Evolutionary conservation across 2,329 filamentous ascomycete genomes (phyloP).

Genomic region (Aspergillus nomiae): DNA sequence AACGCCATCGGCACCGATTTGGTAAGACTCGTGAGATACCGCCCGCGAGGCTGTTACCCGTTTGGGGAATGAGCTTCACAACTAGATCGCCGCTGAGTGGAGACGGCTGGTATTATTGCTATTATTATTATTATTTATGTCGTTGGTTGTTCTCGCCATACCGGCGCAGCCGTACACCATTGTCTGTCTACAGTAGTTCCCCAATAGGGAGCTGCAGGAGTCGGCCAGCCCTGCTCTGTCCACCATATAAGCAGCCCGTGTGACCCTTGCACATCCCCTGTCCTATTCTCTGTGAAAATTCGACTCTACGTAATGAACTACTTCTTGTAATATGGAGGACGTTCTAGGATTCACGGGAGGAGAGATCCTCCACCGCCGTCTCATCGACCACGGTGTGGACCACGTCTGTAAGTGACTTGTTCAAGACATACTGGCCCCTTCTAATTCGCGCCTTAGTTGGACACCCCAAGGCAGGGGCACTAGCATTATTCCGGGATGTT

Average conservation of each 20-base stretch:
- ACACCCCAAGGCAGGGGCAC: neutral
- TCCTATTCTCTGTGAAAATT: neutral
- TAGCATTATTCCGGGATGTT: neutral
- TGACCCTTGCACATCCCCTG: neutral
- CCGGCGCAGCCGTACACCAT: neutral
- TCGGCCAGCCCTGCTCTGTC: neutral
- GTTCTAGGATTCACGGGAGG: neutral
- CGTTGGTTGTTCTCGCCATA: neutral
- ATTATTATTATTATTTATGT: too few relatives aligned
- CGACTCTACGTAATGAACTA: neutral
- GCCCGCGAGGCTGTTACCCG: slow-evolving; percentile 1
- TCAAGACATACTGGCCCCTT: neutral
- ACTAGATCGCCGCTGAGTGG: neutral
- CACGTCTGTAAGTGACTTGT: slow-evolving; percentile 1
- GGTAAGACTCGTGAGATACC: neutral
- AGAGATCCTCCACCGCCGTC: slow-evolving; percentile 1
- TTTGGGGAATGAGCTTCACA: neutral
- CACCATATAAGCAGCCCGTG: neutral
- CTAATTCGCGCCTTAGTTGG: neutral
- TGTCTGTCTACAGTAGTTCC: neutral
- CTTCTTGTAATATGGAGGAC: neutral
- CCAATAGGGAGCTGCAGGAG: neutral
- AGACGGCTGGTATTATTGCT: neutral
- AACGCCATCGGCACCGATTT: neutral
- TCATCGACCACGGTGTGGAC: neutral